phyloP scores from a whole-genome alignment of 306 rosid species.

The Spatholobus suberectus region DNA sequence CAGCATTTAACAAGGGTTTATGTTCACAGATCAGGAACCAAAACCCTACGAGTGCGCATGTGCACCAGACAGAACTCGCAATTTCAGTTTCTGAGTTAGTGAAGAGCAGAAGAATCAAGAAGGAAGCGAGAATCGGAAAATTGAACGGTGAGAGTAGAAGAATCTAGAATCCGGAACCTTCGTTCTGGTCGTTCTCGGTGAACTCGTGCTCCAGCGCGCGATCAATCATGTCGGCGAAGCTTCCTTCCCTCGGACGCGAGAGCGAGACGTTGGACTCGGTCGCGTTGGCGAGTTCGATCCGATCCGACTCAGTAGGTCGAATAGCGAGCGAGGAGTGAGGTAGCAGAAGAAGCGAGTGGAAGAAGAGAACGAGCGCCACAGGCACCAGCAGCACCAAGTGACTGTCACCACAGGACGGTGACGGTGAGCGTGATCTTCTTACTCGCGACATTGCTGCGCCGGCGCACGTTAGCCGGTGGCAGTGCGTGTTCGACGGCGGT shows the following conservation, averaged over 20 bases:
- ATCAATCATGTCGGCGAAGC: conserved; percentile 95
- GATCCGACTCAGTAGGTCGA: conserved; percentile 62
- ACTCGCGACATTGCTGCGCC: conserved; percentile 57
- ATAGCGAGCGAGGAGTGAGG: conserved; percentile 54
- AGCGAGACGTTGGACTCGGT: conserved; percentile 71
- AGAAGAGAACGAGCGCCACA: conserved; percentile 38
- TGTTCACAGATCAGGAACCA: conserved; percentile 37
- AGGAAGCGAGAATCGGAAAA: background rate
- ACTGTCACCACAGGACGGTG: background rate
- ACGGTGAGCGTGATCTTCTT: conserved; percentile 38
- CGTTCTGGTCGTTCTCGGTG: conserved; percentile 88
- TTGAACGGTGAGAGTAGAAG: conserved; percentile 21
- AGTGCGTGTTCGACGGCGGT: background rate
- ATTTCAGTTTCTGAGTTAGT: conserved; percentile 2
- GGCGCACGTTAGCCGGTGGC: conserved; percentile 27
- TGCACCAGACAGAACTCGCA: background rate
- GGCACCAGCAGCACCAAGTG: conserved; percentile 31
- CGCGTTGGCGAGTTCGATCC: conserved; percentile 53
- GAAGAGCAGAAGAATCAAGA: background rate
- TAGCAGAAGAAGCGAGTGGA: conserved; percentile 44
- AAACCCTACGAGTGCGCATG: background rate
- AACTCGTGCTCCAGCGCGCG: conserved; percentile 95
- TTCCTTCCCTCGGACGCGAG: conserved; percentile 72
- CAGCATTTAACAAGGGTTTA: background rate
- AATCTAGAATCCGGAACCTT: conserved; percentile 58